Conservation (phyloP, 768 basidiomycete species). For the Hygrophorus russula region DNA sequence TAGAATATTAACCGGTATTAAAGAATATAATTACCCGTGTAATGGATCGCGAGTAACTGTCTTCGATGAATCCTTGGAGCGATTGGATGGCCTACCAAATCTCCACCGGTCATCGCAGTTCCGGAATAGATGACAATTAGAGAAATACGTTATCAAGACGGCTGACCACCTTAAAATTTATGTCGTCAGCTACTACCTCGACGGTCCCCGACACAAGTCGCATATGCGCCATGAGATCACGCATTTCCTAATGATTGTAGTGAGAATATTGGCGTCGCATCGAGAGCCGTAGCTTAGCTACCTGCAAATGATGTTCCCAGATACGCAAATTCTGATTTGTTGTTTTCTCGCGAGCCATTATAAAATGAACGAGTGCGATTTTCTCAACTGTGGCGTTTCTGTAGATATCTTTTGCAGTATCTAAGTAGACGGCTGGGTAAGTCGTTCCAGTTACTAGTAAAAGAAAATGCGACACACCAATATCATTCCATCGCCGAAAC, state of each 20-base stretch:
- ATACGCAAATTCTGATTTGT: slow-evolving; percentile 16
- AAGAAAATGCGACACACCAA: slow-evolving; percentile 37
- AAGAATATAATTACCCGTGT: neutral
- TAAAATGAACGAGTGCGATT: slow-evolving; percentile 31
- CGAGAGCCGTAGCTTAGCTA: slow-evolving; percentile 3
- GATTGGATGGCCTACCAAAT: too few relatives aligned
- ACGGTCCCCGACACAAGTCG: slow-evolving; percentile 2
- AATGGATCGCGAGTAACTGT: neutral
- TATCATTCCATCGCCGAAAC: slow-evolving; percentile 64
- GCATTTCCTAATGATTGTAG: slow-evolving; percentile 16
- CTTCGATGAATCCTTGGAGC: neutral
- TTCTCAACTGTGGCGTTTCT: slow-evolving; percentile 54
- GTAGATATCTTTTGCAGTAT: slow-evolving; percentile 57
- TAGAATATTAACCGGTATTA: neutral
- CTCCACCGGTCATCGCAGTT: too few relatives aligned
- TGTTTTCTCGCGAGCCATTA: slow-evolving; percentile 33
- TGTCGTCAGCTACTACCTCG: neutral
- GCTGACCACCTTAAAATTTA: neutral
- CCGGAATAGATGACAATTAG: too few relatives aligned
- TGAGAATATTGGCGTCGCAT: neutral
- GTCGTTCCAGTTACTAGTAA: slow-evolving; percentile 3
- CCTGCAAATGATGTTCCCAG: slow-evolving; percentile 20
- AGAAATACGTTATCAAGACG: neutral
- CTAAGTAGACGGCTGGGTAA: slow-evolving; percentile 19
- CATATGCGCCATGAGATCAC: slow-evolving; percentile 11